phyloP scores from a whole-genome alignment of 768 basidiomycete species.

The Clathrus columnatus region DNA sequence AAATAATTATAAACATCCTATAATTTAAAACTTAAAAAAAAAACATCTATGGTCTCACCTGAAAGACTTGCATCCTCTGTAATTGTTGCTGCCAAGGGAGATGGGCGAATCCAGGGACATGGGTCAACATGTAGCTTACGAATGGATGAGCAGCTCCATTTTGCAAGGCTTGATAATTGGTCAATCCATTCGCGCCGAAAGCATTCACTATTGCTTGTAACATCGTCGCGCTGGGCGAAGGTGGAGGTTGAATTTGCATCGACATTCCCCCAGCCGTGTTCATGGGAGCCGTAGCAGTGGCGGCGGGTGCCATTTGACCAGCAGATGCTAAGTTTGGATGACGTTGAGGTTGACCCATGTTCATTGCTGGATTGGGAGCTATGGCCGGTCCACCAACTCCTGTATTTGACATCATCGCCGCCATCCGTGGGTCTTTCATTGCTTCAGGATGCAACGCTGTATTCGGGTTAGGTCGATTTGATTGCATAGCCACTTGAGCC shows the following conservation, averaged over 20 bases:
- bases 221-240: background rate
- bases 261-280: background rate
- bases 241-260: background rate
- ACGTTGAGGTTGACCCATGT: background rate
- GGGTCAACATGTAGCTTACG: constrained; percentile 43
- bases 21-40: background rate
- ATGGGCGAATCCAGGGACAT: constrained; percentile 43
- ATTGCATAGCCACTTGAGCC: constrained; percentile 10
- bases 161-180: constrained; percentile 6
- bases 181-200: constrained; percentile 4
- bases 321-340: background rate
- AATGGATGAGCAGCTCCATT: constrained; percentile 34
- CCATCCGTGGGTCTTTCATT: background rate
- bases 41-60: constrained; percentile 30
- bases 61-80: constrained; percentile 45
- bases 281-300: background rate
- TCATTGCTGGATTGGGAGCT: constrained; percentile 23
- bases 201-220: background rate
- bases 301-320: background rate
- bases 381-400: constrained; percentile 26
- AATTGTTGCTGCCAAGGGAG: constrained; percentile 48
- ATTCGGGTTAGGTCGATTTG: constrained; percentile 13
- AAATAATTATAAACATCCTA: background rate
- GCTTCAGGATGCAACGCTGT: constrained; percentile 25
- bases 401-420: constrained; percentile 20